Evolutionary conservation across 108 stramenopile species (phyloP).

Genomic region (Craspedostauros australis): DNA sequence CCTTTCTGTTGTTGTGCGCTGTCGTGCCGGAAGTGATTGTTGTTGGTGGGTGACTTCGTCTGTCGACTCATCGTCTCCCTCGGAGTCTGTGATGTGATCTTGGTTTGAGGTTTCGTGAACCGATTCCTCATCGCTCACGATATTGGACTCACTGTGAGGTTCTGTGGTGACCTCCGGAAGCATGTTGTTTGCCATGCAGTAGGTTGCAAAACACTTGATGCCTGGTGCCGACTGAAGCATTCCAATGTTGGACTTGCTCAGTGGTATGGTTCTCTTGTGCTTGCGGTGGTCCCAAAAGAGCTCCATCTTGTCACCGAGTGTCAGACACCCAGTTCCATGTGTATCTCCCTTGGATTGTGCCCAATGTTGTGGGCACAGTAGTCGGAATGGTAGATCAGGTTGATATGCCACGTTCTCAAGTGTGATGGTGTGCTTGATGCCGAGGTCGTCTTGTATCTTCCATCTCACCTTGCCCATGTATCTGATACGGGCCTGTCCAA

Average conservation of each 20-base stretch:
- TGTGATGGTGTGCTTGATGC: background rate
- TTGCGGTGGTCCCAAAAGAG: background rate
- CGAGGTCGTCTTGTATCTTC: conserved; percentile 5
- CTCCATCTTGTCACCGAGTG: background rate
- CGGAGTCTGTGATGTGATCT: no score
- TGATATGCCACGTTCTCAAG: background rate
- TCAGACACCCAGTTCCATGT: background rate
- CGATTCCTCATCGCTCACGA: no score
- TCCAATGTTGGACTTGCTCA: background rate
- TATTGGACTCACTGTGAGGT: no score
- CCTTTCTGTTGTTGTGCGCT: no score
- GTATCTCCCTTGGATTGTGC: background rate
- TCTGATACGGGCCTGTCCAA: no score
- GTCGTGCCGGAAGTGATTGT: no score
- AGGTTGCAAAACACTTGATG: no score
- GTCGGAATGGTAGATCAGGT: background rate
- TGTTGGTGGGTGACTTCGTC: no score
- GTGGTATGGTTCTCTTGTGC: background rate
- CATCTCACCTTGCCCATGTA: conserved; percentile 12
- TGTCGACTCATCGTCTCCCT: no score
- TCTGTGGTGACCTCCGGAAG: no score
- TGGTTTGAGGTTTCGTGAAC: no score
- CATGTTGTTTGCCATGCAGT: no score
- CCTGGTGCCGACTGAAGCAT: conserved; percentile 1
- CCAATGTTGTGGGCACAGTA: conserved; percentile 12